A percentile compares a stretch with the other conserved stretches of the same genome.
These are phyloP conservation scores for Monoraphidium neglectum DNA, from an alignment of 139 green algal species.

Conservation along the genomic window DNA sequence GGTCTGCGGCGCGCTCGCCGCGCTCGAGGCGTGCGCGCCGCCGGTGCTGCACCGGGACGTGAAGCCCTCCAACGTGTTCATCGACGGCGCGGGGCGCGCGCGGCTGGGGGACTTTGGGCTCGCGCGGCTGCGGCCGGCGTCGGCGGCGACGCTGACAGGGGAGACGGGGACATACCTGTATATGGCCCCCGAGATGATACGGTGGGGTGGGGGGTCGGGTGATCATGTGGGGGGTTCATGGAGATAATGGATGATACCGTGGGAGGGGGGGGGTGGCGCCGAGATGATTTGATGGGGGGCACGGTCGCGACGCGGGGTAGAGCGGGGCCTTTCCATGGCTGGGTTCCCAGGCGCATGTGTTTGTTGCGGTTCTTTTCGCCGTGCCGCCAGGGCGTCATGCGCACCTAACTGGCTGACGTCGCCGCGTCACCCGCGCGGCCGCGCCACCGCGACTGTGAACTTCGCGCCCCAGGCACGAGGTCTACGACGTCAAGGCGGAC, in stretches of 20 bases:
- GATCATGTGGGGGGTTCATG: slow-evolving; percentile 6
- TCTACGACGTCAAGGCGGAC: slow-evolving; percentile 69
- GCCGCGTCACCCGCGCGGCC: too few relatives aligned
- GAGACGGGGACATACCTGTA: slow-evolving; percentile 91
- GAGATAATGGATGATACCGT: neutral
- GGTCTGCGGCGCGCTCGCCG: slow-evolving; percentile 54
- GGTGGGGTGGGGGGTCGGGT: slow-evolving; percentile 22
- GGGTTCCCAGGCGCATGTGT: too few relatives aligned
- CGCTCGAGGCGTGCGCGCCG: slow-evolving; percentile 63
- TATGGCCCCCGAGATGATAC: slow-evolving; percentile 87
- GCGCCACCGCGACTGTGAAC: neutral
- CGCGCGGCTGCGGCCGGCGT: slow-evolving; percentile 33
- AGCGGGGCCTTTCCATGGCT: too few relatives aligned
- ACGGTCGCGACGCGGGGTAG: too few relatives aligned
- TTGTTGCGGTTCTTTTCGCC: too few relatives aligned
- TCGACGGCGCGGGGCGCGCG: slow-evolving; percentile 57
- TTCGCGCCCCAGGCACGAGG: slow-evolving; percentile 46
- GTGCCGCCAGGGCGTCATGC: too few relatives aligned
- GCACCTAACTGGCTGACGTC: too few relatives aligned
- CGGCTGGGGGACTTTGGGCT: slow-evolving; percentile 85
- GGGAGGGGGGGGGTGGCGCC: neutral
- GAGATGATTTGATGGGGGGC: neutral
- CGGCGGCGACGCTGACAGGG: slow-evolving; percentile 61
- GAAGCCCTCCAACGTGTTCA: slow-evolving; percentile 84
- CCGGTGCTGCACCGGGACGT: slow-evolving; percentile 85